Conservation (phyloP, 2,329 filamentous ascomycete genomes). For the Epichloe uncinata region DNA sequence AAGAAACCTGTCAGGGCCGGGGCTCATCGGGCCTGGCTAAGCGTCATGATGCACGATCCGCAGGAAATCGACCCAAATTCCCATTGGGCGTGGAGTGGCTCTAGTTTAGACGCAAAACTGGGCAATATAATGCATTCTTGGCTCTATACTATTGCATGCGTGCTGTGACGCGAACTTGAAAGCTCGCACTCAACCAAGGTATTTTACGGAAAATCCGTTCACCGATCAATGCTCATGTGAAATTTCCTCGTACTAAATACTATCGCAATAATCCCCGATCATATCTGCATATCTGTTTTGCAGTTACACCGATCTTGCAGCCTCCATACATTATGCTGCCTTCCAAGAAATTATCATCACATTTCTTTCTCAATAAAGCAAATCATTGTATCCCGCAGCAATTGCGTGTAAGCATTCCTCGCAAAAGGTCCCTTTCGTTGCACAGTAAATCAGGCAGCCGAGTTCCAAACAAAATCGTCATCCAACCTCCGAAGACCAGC, state of each 20-base stretch:
- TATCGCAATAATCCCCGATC: slow-evolving; percentile 11
- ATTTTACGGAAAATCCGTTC: neutral
- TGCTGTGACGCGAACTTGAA: neutral
- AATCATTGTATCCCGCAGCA: slow-evolving; percentile 15
- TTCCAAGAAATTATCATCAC: slow-evolving; percentile 21
- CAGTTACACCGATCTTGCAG: slow-evolving; percentile 19
- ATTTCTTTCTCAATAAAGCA: slow-evolving; percentile 12
- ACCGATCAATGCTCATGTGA: neutral
- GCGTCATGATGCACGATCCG: neutral
- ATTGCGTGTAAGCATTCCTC: slow-evolving; percentile 12
- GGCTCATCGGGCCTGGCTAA: neutral
- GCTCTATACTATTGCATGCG: neutral
- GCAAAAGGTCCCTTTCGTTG: slow-evolving; percentile 5
- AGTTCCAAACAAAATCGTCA: slow-evolving; percentile 19
- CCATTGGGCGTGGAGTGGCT: neutral
- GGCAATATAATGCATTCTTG: neutral
- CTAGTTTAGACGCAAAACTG: neutral
- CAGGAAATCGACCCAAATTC: neutral
- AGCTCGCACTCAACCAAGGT: neutral
- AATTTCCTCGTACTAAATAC: slow-evolving; percentile 5
- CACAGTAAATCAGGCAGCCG: slow-evolving; percentile 14
- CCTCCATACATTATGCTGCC: slow-evolving; percentile 18
- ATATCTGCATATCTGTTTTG: slow-evolving; percentile 12
- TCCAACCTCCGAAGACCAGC: slow-evolving; percentile 19
- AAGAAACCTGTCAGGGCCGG: neutral